Evolutionary conservation across 192 early-diverging fungal species (phyloP).

Genomic region (Coemansia sp.): DNA sequence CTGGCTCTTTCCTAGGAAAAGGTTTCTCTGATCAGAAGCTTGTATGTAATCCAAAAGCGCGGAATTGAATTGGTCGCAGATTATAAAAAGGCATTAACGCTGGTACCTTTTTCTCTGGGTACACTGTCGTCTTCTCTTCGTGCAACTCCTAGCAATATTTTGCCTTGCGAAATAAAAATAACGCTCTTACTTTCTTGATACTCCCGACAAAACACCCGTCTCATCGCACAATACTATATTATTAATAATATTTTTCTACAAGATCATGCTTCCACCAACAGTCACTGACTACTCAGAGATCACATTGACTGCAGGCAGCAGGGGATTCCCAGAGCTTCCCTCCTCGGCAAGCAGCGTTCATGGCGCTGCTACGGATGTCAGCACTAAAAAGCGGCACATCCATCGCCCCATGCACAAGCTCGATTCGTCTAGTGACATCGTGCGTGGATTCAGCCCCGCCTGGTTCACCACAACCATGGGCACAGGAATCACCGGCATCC

Average conservation of each 20-base stretch:
- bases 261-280: constrained; percentile 1
- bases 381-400: constrained; percentile 21
- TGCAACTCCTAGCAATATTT: background rate
- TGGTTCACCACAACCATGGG: constrained; percentile 60
- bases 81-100: background rate
- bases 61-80: background rate
- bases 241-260: background rate
- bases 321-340: background rate
- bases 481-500: constrained; percentile 46
- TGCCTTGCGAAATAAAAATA: background rate
- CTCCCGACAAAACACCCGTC: background rate
- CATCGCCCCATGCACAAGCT: constrained; percentile 48
- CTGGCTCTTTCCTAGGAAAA: too few relatives aligned
- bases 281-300: constrained; percentile 20
- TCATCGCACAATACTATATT: background rate
- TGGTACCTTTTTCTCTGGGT: background rate
- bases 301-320: constrained; percentile 12
- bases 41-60: background rate
- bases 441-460: constrained; percentile 58
- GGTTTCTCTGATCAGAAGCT: background rate
- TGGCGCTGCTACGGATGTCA: too few relatives aligned
- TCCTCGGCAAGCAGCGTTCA: constrained; percentile 1
- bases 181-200: too few relatives aligned
- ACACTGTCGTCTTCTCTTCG: background rate
- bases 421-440: constrained; percentile 29